Evolutionary conservation across 164 flowering plant species (phyloP).

Genomic region (Nymphaea thermarum): DNA sequence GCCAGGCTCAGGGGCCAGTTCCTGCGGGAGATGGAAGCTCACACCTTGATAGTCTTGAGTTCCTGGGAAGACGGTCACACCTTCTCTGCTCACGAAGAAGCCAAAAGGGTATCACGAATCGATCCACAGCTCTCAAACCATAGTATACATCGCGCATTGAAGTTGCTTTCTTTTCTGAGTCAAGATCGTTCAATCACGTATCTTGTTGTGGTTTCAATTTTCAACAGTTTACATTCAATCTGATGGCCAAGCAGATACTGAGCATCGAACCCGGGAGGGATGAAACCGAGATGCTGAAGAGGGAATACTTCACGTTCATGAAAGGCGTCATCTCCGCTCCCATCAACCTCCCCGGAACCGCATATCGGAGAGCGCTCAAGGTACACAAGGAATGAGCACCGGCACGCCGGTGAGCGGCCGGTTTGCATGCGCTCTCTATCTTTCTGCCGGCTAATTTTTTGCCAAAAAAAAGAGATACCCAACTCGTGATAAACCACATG

Average conservation of each 20-base stretch:
- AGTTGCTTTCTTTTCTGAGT: too few relatives aligned
- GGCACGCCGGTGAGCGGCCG: too few relatives aligned
- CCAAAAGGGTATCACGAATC: constrained; percentile 52
- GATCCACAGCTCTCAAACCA: too few relatives aligned
- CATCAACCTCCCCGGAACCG: constrained; percentile 74
- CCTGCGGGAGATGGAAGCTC: constrained; percentile 53
- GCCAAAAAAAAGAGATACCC: too few relatives aligned
- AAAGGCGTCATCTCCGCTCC: constrained; percentile 94
- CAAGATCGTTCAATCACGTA: too few relatives aligned
- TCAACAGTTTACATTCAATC: constrained; percentile 75
- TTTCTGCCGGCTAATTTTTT: too few relatives aligned
- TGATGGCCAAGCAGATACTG: constrained; percentile 93
- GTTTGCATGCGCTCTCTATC: too few relatives aligned
- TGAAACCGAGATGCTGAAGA: constrained; percentile 74
- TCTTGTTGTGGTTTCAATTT: too few relatives aligned
- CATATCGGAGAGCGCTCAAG: constrained; percentile 68
- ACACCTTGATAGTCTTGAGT: constrained; percentile 48
- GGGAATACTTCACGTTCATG: constrained; percentile 89
- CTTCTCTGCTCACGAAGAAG: constrained; percentile 86
- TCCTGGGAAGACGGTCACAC: constrained; percentile 47
- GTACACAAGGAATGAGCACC: constrained; percentile 14
- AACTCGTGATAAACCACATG: too few relatives aligned
- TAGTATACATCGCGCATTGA: too few relatives aligned
- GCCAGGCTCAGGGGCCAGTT: constrained; percentile 56
- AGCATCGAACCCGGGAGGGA: constrained; percentile 74